Base-by-base conservation (phyloP, 768 basidiomycete species). In the Trametes elegans region DNA sequence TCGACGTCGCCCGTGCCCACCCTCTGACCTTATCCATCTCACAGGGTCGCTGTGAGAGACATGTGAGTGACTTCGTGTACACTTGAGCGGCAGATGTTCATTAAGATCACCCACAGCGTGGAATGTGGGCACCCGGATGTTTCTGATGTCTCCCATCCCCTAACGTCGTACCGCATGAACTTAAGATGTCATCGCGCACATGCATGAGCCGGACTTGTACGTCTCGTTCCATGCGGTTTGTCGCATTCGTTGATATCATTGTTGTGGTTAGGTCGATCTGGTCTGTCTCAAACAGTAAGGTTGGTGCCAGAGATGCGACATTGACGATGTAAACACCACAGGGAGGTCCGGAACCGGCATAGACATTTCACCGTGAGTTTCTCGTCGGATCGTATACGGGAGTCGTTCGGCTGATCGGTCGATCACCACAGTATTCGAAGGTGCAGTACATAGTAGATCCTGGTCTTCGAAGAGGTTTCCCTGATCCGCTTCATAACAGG, bases 281-380 rank as follows among this genome's bases (percentile, higher is more conserved):
- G 88, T 90, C 71, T 73, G 80, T 76, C 42, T 63, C 66, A 63
- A 45, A 21, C 29, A 32, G 53, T 42, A 61, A 58, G 62, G 41
- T 57, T n/a, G 46, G 39, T 55, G 39, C 38, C 39, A 34, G 14
- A 43, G 48, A 58, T 27, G 53, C n/a, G n/a, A n/a, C n/a, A n/a
- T n/a, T n/a, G 28, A 42, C 39, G 65, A 57, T 21, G 7, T 18
- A 16, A 19, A 9, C 44, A 58, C 57, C 60, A 23, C 68, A 91
- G 90, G 93, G 95, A 98, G 73, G 95, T 98, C 16, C 79, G 95
- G 55, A 87, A 88, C 60, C 83, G 83, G 68, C 82, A 88, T 69
- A 81, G 88, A 45, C 86, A 95, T 63, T 96, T 94, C 65, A 89
- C 93, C 35, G 89, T 89, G 58, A 45, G 85, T 73, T 2, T 41